Percentiles rank a stretch among this genome's conserved stretches.
Conservation (phyloP, 1,284 basidiomycete species). For the Malassezia caprae region DNA sequence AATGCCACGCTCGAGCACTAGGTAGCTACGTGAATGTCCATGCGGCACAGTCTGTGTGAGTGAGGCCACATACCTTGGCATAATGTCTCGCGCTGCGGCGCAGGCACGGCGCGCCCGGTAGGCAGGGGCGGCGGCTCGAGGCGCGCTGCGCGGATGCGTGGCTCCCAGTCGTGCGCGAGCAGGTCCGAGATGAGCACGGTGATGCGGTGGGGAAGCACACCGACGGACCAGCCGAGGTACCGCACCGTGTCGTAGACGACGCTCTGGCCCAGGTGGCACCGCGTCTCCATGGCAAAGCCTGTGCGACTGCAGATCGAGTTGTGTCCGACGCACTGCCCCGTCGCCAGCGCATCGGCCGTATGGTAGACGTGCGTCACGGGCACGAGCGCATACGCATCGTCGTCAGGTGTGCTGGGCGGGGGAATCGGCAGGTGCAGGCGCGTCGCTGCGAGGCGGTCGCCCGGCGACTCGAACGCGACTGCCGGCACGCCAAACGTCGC, state of each 20-base stretch:
- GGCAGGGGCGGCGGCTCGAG: neutral
- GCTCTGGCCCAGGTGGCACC: conserved; percentile 72
- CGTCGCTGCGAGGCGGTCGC: conserved; percentile 71
- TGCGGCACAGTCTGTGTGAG: conserved; percentile 7
- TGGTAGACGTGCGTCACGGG: conserved; percentile 64
- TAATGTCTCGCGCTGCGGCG: conserved; percentile 3
- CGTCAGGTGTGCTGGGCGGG: conserved; percentile 39
- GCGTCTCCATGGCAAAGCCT: conserved; percentile 43
- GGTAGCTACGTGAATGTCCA: conserved; percentile 14
- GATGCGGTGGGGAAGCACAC: conserved; percentile 69
- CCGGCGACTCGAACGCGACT: conserved; percentile 81
- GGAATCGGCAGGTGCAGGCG: conserved; percentile 74
- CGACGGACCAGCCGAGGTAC: conserved; percentile 68
- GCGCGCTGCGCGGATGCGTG: neutral
- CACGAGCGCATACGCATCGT: conserved; percentile 26
- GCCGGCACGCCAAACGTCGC: conserved; percentile 84
- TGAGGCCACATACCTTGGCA: conserved; percentile 3
- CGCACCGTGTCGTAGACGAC: conserved; percentile 80
- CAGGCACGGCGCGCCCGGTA: conserved; percentile 2
- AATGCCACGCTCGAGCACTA: conserved; percentile 47
- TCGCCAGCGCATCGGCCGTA: conserved; percentile 62
- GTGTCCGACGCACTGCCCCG: conserved; percentile 41
- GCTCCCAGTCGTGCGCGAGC: conserved; percentile 65
- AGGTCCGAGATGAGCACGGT: conserved; percentile 64
- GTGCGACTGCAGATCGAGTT: conserved; percentile 39